Evolutionary conservation across 495 filamentous ascomycete genomes (phyloP).

Genomic region (Gamarada debralockiae): DNA sequence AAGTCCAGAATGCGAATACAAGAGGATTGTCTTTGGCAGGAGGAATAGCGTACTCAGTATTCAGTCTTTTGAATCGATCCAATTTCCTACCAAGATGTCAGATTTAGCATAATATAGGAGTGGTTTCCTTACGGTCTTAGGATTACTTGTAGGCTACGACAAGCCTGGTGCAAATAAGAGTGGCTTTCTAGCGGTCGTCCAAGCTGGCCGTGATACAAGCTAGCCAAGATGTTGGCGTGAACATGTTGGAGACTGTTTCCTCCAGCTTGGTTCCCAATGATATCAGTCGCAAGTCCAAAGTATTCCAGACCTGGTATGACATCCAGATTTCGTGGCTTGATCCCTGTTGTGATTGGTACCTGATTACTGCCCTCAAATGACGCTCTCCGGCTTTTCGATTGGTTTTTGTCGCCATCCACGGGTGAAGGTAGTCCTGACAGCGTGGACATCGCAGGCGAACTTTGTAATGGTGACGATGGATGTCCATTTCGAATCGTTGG

Average conservation of each 20-base stretch:
- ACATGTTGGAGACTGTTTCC: slow-evolving; percentile 77
- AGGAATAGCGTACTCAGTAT: not conserved
- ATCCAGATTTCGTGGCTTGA: slow-evolving; percentile 64
- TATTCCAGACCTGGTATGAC: slow-evolving; percentile 85
- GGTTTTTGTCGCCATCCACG: slow-evolving; percentile 34
- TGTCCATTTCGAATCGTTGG: slow-evolving; percentile 44
- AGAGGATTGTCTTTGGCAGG: slow-evolving; percentile 48
- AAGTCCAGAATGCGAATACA: slow-evolving; percentile 88
- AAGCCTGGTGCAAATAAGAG: slow-evolving; percentile 78
- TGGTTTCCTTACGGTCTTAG: slow-evolving; percentile 61
- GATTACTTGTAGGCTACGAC: slow-evolving; percentile 70
- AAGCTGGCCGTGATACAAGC: slow-evolving; percentile 83
- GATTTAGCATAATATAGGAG: not conserved
- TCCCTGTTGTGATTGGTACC: not conserved
- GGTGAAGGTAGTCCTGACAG: slow-evolving; percentile 41
- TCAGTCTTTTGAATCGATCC: slow-evolving; percentile 27
- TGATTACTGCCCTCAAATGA: slow-evolving; percentile 10
- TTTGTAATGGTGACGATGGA: slow-evolving; percentile 42
- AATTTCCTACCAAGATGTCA: slow-evolving; percentile 28
- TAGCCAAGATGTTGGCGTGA: slow-evolving; percentile 81
- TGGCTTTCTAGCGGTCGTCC: slow-evolving; percentile 87
- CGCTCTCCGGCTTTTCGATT: slow-evolving; percentile 17
- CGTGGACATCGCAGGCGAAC: slow-evolving; percentile 43
- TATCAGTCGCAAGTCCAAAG: slow-evolving; percentile 80
- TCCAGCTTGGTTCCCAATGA: slow-evolving; percentile 77